Evolutionary conservation across 1,284 basidiomycete species (phyloP), one percentile per base, ranked within the genome.

Genomic region (Cryptococcus jaspeensis): DNA sequence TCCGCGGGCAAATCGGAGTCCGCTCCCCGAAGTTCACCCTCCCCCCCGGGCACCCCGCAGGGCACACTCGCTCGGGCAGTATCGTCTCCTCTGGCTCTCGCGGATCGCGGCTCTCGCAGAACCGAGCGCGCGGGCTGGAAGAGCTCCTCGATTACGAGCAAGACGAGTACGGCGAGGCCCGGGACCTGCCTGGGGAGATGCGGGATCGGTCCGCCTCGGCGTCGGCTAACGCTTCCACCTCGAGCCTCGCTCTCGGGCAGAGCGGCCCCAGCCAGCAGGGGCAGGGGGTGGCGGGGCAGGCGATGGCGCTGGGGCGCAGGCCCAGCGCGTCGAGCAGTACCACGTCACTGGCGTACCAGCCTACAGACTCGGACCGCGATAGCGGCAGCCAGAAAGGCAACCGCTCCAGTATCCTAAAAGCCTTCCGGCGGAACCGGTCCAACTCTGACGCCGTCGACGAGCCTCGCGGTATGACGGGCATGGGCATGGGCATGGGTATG

Each of bases 321-420:
- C 20, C 22, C 52, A 22, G 43, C 44, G 28, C 52, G 43, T 40
- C 54, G n/a, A 73, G 67, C 45, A 70, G 66, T 46, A 60, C 64
- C 6, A 71, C 73, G 2, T 72, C 70, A 42, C 49, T 75, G 53
- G 63, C 65, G 15, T 69, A 69, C 56, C 65, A 66, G 45, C 60
- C 64, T 25, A 62, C 66, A 1, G 63, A 66, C 22, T 60, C 61
- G 28, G 68, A 70, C 16, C 61, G 60, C 22, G 66, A 67, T 49
- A 56, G 53, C 20, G 62, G 60, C 2, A 69, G 65, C 58, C 56
- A 64, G 35, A 70, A 67, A 46, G 67, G 64, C 13, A 50, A 50
- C n/a, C 59, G 74, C 11, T 59, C 63, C 0, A 70, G 67, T 47
- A 64, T 76, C 15, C 65, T 74, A n/a, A 65, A 65, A 18, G 67